Conservation (phyloP, 2,329 filamentous ascomycete genomes). For the Atkinsonella hypoxylon region DNA sequence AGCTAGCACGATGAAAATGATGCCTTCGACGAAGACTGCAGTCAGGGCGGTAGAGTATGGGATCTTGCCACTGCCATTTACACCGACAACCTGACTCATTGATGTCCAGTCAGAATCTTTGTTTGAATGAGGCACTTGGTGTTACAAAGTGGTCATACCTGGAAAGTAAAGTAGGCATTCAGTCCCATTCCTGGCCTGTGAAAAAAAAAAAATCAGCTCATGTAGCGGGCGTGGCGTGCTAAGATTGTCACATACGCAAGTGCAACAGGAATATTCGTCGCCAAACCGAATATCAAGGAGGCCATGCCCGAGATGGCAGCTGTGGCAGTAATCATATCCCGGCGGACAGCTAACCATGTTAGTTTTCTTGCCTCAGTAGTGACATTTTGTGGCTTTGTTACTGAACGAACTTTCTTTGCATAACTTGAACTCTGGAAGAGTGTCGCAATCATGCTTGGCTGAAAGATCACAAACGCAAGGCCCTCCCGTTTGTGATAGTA, state of each 20-base stretch:
- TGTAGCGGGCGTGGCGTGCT: neutral
- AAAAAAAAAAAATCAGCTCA: conserved; percentile 8
- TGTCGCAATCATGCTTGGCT: conserved; percentile 34
- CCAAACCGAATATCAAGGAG: conserved; percentile 64
- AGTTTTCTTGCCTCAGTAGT: neutral
- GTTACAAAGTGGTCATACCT: conserved; percentile 18
- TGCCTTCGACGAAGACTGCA: conserved; percentile 52
- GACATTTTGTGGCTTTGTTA: too few species aligned
- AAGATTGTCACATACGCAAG: conserved; percentile 19
- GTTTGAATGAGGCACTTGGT: neutral
- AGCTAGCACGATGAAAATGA: conserved; percentile 52
- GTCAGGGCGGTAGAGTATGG: conserved; percentile 50
- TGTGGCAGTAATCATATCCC: conserved; percentile 72
- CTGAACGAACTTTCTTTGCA: conserved; percentile 33
- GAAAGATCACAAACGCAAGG: conserved; percentile 54
- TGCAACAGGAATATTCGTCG: conserved; percentile 61
- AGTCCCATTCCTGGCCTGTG: conserved; percentile 53
- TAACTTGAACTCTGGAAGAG: conserved; percentile 28
- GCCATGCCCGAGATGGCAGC: conserved; percentile 67
- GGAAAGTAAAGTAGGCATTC: conserved; percentile 57
- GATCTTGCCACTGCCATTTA: conserved; percentile 43
- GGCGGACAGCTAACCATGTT: conserved; percentile 43
- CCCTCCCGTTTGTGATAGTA: conserved; percentile 65
- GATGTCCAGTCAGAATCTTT: neutral
- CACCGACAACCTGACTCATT: conserved; percentile 39